Percentiles rank a stretch among this genome's conserved stretches.
phyloP scores from a whole-genome alignment of 1,284 basidiomycete species.

The Sanghuangporus baumii region DNA sequence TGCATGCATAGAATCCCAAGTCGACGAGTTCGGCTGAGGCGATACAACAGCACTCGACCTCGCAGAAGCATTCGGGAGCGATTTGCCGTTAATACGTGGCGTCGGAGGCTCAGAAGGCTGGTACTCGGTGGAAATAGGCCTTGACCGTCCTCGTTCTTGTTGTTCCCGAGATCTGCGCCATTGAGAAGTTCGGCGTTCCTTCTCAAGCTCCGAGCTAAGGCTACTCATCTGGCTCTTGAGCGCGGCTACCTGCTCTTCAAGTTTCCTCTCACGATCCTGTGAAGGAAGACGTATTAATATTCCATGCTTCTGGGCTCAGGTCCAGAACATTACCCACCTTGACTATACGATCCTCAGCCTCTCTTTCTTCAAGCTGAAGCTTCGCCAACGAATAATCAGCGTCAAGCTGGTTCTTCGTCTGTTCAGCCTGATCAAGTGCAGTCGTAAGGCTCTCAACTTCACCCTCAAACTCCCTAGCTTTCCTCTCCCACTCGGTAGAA shows the following conservation, averaged over 20 bases:
- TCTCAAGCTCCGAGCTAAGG: slow-evolving; percentile 55
- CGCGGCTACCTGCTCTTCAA: slow-evolving; percentile 57
- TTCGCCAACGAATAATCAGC: slow-evolving; percentile 60
- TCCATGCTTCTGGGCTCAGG: slow-evolving; percentile 2
- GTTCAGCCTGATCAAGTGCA: slow-evolving; percentile 60
- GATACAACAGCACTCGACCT: slow-evolving; percentile 26
- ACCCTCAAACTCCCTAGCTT: slow-evolving; percentile 62
- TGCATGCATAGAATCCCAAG: slow-evolving; percentile 73
- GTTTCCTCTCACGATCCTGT: slow-evolving; percentile 67
- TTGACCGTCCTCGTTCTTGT: slow-evolving; percentile 13
- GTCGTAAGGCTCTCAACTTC: slow-evolving; percentile 53
- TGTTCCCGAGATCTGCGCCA: slow-evolving; percentile 27
- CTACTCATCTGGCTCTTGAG: slow-evolving; percentile 60
- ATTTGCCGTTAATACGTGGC: slow-evolving; percentile 25
- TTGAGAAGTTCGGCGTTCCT: slow-evolving; percentile 37
- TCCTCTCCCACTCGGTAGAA: slow-evolving; percentile 71
- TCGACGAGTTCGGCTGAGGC: slow-evolving; percentile 51
- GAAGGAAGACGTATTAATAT: slow-evolving; percentile 9
- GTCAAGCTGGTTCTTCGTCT: slow-evolving; percentile 57
- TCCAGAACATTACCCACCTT: slow-evolving; percentile 41
- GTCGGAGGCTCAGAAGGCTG: slow-evolving; percentile 39
- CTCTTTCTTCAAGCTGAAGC: slow-evolving; percentile 67
- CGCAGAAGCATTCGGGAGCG: slow-evolving; percentile 20
- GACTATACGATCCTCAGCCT: slow-evolving; percentile 57
- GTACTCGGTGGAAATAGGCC: slow-evolving; percentile 49